Conservation (phyloP, 164 flowering plant species). For the Taxillus chinensis region DNA sequence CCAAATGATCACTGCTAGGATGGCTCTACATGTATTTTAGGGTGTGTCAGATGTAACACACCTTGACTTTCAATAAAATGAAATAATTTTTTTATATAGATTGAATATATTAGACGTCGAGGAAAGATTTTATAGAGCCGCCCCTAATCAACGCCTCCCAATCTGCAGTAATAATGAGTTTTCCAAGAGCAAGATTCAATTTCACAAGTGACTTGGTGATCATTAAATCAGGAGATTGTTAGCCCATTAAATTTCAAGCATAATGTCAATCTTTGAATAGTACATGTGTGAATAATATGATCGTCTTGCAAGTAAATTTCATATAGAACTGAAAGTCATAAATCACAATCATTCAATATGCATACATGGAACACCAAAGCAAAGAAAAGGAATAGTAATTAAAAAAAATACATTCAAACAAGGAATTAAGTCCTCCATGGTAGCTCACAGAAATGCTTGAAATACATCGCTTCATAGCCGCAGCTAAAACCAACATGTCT, state of each 20-base stretch:
- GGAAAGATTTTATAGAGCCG: too few species aligned
- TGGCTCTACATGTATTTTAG: too few species aligned
- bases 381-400: background rate
- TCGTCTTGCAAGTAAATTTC: background rate
- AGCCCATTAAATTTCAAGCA: background rate
- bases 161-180: background rate
- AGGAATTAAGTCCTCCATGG: slow-evolving; percentile 6
- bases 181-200: slow-evolving; percentile 4
- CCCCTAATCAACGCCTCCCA: background rate
- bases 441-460: slow-evolving; percentile 8
- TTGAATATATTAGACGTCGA: too few species aligned
- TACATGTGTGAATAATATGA: background rate
- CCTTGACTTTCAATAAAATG: too few species aligned
- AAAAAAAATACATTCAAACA: slow-evolving; percentile 7
- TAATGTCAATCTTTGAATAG: background rate
- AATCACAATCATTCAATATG: background rate
- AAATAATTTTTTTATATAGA: too few species aligned
- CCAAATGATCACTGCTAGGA: slow-evolving; percentile 3
- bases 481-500: slow-evolving; percentile 3
- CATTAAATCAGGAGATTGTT: background rate
- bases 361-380: background rate
- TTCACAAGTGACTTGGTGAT: slow-evolving; percentile 7
- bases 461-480: slow-evolving; percentile 12
- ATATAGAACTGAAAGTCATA: background rate
- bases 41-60: too few species aligned